Base-by-base conservation (phyloP, 306 rosid species). In the Castanospermum australe region DNA sequence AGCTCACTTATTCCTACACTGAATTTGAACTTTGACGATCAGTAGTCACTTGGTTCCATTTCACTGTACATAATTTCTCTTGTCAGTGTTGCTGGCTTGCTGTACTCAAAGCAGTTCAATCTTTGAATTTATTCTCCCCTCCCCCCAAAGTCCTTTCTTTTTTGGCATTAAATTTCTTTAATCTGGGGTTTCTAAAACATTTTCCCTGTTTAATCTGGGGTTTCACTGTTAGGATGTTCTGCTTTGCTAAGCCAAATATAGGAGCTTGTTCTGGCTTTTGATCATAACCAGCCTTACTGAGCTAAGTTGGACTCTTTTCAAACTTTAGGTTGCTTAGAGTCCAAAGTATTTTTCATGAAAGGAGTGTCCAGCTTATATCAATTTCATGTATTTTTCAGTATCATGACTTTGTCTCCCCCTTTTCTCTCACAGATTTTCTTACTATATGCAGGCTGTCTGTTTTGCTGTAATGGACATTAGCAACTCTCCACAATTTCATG, bases 361-460 rank as follows among this genome's bases (percentile, higher is more conserved):
- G 42, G 81, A 79, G 17, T 55, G 41, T 47, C 33, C 45, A 77
- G 72, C 61, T 41, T 62, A 18, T 36, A 38, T 67, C 42, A 82
- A 22, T 22, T 65, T 77, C 15, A 44, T 75, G 38, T 55, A 33
- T 48, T 62, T 75, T 63, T 57, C 17, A 45, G 78, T 69, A 52
- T 61, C 41, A 42, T 50, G 42, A 79, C 54, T 70, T 48, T 73
- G 42, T 33, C 67, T 52, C 22, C 7, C 1, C 1, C 28, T 32
- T 77, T 60, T 18, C 62, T 41, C 77, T 47, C 47, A 74, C 54
- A 77, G 36, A 63, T 82, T 56, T 32, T 21, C 75, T 35, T 66
- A 4, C 76, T 60, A 13, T 80, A 20, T 82, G 77, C 80, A 94
- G 99, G 95, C 87, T 79, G 84, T 92, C 50, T 89, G 99, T 84